Evolutionary conservation across 306 rosid genomes (phyloP).

Genomic region (Purshia tridentata): DNA sequence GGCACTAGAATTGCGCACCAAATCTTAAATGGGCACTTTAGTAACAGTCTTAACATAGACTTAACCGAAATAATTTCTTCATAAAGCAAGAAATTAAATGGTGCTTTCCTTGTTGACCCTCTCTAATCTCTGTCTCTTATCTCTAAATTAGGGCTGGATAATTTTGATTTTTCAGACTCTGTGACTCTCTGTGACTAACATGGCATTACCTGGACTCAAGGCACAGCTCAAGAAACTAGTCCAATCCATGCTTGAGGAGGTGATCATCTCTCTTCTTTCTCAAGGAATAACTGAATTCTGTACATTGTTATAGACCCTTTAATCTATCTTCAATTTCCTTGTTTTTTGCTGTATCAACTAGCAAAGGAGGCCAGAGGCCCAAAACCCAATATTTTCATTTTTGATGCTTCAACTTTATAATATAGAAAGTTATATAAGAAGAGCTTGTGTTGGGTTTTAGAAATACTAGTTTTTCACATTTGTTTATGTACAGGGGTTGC

Average conservation of each 20-base stretch:
- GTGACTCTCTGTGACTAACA: background rate
- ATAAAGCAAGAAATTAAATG: background rate
- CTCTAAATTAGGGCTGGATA: slow-evolving; percentile 7
- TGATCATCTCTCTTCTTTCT: background rate
- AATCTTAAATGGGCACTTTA: background rate
- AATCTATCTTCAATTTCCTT: too few relatives aligned
- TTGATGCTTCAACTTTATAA: background rate
- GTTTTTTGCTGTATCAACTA: background rate
- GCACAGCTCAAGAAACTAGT: slow-evolving; percentile 13
- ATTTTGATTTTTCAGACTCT: background rate
- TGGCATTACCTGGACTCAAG: slow-evolving; percentile 4
- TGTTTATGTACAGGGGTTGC: slow-evolving; percentile 17
- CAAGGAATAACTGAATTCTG: too few relatives aligned
- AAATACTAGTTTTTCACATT: background rate
- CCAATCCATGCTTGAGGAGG: slow-evolving; percentile 25
- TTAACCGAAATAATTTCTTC: background rate
- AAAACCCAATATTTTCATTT: background rate
- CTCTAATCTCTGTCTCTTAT: background rate
- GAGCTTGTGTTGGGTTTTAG: background rate
- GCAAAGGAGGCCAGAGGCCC: too few relatives aligned
- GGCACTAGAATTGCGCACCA: background rate
- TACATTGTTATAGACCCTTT: too few relatives aligned
- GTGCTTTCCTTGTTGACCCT: background rate
- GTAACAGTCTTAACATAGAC: slow-evolving; percentile 1
- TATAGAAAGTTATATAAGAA: background rate